Percentiles rank a stretch among this genome's conserved stretches.
Conservation (phyloP, 73 alveolate genomes). For the Paramecium sonneborni region DNA sequence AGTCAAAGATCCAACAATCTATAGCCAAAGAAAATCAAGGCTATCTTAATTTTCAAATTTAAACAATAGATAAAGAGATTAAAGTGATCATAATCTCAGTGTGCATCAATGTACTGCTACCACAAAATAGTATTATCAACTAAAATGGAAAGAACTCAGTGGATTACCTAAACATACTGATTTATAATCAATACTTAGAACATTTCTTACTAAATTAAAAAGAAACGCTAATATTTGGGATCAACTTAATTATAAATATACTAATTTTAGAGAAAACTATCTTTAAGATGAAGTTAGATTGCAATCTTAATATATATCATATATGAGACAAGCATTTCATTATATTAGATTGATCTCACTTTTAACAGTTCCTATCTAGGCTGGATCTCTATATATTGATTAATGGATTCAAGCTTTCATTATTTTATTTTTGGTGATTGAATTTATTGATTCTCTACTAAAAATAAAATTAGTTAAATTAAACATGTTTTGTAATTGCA, state of each 20-base stretch:
- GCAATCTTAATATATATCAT: background rate
- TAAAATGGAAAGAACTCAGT: background rate
- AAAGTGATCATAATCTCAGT: background rate
- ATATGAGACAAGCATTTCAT: background rate
- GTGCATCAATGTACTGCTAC: background rate
- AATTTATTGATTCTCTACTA: background rate
- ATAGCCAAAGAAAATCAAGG: constrained; percentile 13
- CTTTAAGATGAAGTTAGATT: background rate
- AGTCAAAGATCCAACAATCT: constrained; percentile 19
- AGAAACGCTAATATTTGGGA: constrained; percentile 32
- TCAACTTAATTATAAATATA: background rate
- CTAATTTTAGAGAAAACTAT: background rate
- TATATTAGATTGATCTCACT: background rate
- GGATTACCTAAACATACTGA: constrained; percentile 17
- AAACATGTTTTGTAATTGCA: background rate
- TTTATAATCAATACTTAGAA: background rate
- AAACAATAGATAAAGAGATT: background rate
- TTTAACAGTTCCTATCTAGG: background rate
- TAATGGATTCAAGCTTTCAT: background rate
- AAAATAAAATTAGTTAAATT: background rate
- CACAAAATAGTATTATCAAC: background rate
- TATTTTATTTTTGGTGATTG: background rate
- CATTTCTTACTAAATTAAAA: background rate
- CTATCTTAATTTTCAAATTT: constrained; percentile 18
- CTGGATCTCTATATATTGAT: background rate